phyloP scores from a whole-genome alignment of 192 early-diverging fungal genomes.

The Jimgerdemannia flammicorona region DNA sequence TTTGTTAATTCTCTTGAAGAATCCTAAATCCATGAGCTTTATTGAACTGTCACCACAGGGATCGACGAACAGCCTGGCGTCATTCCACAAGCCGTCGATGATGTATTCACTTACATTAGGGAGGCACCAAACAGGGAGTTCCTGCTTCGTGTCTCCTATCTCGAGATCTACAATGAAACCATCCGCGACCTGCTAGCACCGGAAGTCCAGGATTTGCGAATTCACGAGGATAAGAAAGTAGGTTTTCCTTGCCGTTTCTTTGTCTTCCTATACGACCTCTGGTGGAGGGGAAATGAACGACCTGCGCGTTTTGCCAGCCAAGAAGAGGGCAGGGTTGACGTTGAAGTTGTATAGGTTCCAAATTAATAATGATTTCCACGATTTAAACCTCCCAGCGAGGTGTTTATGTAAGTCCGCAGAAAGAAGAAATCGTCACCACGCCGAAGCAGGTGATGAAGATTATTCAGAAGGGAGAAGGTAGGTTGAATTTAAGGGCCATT shows the following conservation, averaged over 20 bases:
- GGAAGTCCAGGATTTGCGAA: constrained; percentile 76
- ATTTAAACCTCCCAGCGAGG: constrained; percentile 44
- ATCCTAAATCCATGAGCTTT: not conserved
- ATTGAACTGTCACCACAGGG: constrained; percentile 42
- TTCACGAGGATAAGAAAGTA: constrained; percentile 70
- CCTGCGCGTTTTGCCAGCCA: not conserved
- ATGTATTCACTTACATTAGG: constrained; percentile 73
- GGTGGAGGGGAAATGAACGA: not conserved
- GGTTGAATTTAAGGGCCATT: not conserved
- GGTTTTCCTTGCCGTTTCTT: not conserved
- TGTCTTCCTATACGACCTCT: not conserved
- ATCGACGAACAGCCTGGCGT: constrained; percentile 68
- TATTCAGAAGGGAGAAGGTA: constrained; percentile 72
- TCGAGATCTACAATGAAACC: constrained; percentile 97
- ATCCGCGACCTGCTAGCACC: constrained; percentile 90
- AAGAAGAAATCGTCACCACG: constrained; percentile 65
- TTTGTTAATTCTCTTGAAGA: not conserved
- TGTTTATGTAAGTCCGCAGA: constrained; percentile 69
- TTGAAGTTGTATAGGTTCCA: too few species aligned
- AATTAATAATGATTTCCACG: not conserved
- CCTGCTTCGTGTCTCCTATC: constrained; percentile 88
- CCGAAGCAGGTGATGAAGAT: constrained; percentile 74
- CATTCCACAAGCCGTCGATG: constrained; percentile 72
- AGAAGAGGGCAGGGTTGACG: not conserved
- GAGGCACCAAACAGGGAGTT: constrained; percentile 70